Evolutionary conservation across 805 yeast species (phyloP).

Genomic region (Scheffersomyces stipitis): DNA sequence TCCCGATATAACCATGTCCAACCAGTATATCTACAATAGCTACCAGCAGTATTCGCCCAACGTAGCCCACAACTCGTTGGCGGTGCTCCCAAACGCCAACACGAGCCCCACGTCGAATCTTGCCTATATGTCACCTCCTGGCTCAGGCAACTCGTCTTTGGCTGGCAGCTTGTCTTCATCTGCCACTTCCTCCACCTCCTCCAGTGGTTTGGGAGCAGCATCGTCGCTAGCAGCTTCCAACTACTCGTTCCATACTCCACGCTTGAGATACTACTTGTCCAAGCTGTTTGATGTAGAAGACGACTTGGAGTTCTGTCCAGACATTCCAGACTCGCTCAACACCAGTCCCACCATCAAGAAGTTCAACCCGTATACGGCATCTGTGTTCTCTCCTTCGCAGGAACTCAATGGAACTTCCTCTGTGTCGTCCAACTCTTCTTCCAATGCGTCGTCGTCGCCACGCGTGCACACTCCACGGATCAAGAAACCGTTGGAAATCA

Average conservation of each 20-base stretch:
- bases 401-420: constrained; percentile 22
- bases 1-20: constrained; percentile 22
- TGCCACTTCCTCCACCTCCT: constrained; percentile 11
- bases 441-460: constrained; percentile 31
- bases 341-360: constrained; percentile 42
- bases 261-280: constrained; percentile 57
- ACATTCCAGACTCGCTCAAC: constrained; percentile 38
- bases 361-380: constrained; percentile 69
- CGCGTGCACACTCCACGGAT: constrained; percentile 56
- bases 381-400: constrained; percentile 59
- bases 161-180: constrained; percentile 7
- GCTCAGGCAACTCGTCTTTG: constrained; percentile 13
- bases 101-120: constrained; percentile 31
- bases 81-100: constrained; percentile 12
- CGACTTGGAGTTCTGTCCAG: constrained; percentile 66
- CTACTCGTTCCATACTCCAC: constrained; percentile 45
- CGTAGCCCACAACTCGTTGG: constrained; percentile 15
- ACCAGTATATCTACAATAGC: constrained; percentile 35
- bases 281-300: constrained; percentile 64
- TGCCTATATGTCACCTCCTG: constrained; percentile 22
- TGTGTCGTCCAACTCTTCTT: constrained; percentile 12
- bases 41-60: constrained; percentile 35
- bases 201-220: constrained; percentile 12
- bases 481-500: constrained; percentile 60
- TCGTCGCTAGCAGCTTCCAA: constrained; percentile 12